A percentile compares a stretch with the other conserved stretches of the same genome.
These are phyloP conservation scores for Penicillium fimorum DNA, from an alignment of 495 filamentous ascomycete species.

Conservation along the genomic window DNA sequence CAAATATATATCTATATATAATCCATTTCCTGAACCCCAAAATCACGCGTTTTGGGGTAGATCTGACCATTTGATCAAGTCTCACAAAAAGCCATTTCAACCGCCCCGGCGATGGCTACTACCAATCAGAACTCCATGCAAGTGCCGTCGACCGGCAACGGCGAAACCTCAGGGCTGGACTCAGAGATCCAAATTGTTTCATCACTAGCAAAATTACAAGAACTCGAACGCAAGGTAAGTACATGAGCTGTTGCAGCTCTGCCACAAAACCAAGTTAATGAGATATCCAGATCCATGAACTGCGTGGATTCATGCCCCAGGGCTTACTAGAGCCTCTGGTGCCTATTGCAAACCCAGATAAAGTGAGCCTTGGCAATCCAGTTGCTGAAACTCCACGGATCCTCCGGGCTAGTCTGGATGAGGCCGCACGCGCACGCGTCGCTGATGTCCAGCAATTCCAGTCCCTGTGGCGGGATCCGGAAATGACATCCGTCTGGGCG, in stretches of 20 bases:
- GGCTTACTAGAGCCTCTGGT: slow-evolving; percentile 38
- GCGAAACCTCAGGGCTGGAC: slow-evolving; percentile 13
- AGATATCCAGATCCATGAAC: slow-evolving; percentile 37
- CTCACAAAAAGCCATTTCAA: slow-evolving; percentile 1
- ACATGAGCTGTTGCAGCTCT: not conserved
- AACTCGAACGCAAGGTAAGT: slow-evolving; percentile 40
- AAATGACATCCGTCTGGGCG: slow-evolving; percentile 40
- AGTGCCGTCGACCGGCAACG: slow-evolving; percentile 1
- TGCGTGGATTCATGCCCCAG: slow-evolving; percentile 42
- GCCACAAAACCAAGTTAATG: slow-evolving; percentile 8
- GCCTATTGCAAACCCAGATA: slow-evolving; percentile 31
- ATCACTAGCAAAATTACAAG: slow-evolving; percentile 45
- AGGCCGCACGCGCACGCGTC: slow-evolving; percentile 28
- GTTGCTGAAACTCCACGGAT: slow-evolving; percentile 29
- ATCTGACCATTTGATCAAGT: not conserved
- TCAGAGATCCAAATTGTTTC: slow-evolving; percentile 44
- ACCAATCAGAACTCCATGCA: slow-evolving; percentile 5
- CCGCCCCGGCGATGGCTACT: not conserved
- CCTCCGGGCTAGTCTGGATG: slow-evolving; percentile 28
- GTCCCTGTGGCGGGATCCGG: slow-evolving; percentile 35
- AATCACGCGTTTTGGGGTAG: not conserved
- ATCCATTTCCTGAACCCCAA: not conserved
- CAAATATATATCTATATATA: not conserved
- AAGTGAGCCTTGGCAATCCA: slow-evolving; percentile 12
- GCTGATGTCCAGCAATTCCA: slow-evolving; percentile 36